Conservation (phyloP, 345 rosid species). For the Rhodamnia argentea region DNA sequence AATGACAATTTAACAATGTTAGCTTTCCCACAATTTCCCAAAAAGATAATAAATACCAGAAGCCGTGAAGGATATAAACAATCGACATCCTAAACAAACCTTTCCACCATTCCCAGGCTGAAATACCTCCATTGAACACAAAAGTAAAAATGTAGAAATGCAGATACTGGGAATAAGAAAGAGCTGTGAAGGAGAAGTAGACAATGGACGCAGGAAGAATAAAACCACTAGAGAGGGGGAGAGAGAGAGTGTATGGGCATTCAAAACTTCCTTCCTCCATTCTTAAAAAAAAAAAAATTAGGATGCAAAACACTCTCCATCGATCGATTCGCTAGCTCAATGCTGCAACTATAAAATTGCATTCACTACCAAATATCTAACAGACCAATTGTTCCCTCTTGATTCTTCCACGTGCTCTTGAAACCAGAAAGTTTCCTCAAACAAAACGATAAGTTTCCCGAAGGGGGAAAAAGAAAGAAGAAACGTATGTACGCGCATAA, state of each 20-base stretch:
- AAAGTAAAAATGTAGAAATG: neutral
- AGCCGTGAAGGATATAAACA: neutral
- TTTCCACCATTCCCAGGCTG: neutral
- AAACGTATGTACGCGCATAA: neutral
- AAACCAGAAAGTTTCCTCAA: neutral
- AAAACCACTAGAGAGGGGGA: neutral
- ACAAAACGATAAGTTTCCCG: neutral
- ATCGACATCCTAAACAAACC: neutral
- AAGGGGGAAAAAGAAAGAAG: neutral
- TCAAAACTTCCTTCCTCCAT: neutral
- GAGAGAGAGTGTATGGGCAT: neutral
- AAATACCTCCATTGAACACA: neutral
- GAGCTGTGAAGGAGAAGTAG: neutral
- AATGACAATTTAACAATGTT: neutral
- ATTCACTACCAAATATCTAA: neutral
- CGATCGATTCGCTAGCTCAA: neutral
- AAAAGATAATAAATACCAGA: neutral
- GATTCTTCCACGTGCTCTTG: neutral
- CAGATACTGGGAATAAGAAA: neutral
- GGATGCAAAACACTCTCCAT: neutral
- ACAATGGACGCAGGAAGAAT: neutral
- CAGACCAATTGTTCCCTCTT: neutral
- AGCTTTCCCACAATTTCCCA: neutral
- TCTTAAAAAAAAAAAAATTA: neutral
- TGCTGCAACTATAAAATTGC: neutral